A percentile compares a stretch with the other conserved stretches of the same genome.
These are phyloP conservation scores for Trypanosoma avium DNA, from an alignment of 208 protist genomes.

Conservation along the genomic window DNA sequence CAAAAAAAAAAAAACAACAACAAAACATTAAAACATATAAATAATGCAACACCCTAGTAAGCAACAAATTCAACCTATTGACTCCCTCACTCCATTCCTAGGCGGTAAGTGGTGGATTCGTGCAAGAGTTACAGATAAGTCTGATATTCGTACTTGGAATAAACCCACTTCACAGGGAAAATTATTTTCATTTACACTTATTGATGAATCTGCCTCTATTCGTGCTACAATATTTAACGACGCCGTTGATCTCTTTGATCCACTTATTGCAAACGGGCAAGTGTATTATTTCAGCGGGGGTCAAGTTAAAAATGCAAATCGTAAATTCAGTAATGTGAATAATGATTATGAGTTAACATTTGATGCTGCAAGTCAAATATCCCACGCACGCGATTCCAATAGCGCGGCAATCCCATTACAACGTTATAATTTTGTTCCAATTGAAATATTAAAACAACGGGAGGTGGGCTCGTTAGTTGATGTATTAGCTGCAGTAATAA, in stretches of 20 bases:
- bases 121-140: constrained; percentile 91
- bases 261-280: constrained; percentile 82
- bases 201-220: constrained; percentile 88
- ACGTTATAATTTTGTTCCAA: constrained; percentile 89
- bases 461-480: constrained; percentile 87
- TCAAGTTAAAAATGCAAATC: constrained; percentile 92
- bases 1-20: constrained; percentile 8
- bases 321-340: constrained; percentile 90
- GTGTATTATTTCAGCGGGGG: constrained; percentile 92
- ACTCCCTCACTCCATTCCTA: constrained; percentile 88
- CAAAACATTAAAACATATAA: constrained; percentile 6
- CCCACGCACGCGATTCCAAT: constrained; percentile 45
- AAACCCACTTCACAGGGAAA: constrained; percentile 91
- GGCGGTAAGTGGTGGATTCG: constrained; percentile 90
- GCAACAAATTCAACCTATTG: constrained; percentile 91
- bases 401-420: constrained; percentile 62
- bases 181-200: constrained; percentile 90
- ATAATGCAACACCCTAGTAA: constrained; percentile 56
- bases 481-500: constrained; percentile 76
- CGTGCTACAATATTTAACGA: constrained; percentile 93
- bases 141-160: constrained; percentile 90
- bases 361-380: constrained; percentile 78
- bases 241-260: constrained; percentile 86
- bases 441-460: constrained; percentile 84
- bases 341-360: constrained; percentile 94